Evolutionary conservation across 768 basidiomycete species (phyloP).

Genomic region (Boletales sp.): DNA sequence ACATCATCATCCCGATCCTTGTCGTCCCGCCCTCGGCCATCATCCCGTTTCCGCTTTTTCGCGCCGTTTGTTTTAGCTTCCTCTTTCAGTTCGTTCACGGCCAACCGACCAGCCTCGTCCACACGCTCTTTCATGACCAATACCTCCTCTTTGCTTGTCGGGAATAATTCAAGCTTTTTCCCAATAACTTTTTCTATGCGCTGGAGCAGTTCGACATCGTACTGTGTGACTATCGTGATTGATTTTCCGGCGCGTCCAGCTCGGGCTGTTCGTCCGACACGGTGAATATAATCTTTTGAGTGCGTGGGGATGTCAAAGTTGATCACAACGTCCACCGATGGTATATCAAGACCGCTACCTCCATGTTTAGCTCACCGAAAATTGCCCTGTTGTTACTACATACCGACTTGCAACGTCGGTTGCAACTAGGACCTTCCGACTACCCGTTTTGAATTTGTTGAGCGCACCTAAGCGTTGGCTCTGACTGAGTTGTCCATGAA

Average conservation of each 20-base stretch:
- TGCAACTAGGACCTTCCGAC: constrained; percentile 87
- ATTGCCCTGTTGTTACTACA: constrained; percentile 22
- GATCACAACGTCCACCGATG: constrained; percentile 92
- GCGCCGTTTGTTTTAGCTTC: constrained; percentile 50
- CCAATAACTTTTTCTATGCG: constrained; percentile 91
- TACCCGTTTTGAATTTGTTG: constrained; percentile 93
- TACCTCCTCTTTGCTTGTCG: constrained; percentile 84
- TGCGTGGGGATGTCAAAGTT: constrained; percentile 98
- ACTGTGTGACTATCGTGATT: constrained; percentile 97
- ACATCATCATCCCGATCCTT: constrained; percentile 91
- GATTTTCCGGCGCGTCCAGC: constrained; percentile 97
- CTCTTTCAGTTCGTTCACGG: constrained; percentile 81
- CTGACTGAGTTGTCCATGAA: constrained; percentile 94
- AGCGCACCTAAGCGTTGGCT: constrained; percentile 90
- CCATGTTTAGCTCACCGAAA: constrained; percentile 4
- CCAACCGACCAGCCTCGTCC: constrained; percentile 76
- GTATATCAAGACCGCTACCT: constrained; percentile 87
- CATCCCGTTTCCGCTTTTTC: constrained; percentile 47
- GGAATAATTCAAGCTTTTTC: constrained; percentile 89
- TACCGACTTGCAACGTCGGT: constrained; percentile 95
- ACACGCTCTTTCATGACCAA: constrained; percentile 85
- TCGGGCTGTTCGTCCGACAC: constrained; percentile 95
- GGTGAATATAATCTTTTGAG: constrained; percentile 98
- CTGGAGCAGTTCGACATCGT: constrained; percentile 94
- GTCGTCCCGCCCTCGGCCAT: constrained; percentile 60